Conservation (phyloP, 805 yeast genomes). For the Cyberlindnera americana region DNA sequence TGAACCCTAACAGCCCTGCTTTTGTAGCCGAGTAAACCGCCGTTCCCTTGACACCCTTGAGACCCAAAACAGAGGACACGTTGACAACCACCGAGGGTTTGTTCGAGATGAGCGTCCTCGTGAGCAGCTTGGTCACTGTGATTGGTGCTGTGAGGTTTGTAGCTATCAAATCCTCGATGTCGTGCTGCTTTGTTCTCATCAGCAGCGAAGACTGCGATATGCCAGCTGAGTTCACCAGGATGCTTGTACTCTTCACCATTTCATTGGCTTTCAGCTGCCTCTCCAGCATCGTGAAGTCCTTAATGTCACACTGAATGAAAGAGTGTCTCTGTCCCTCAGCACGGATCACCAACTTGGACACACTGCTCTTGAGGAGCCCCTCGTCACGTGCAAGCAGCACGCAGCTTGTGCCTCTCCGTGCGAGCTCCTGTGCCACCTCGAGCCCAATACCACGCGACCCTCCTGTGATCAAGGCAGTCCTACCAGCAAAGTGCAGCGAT, state of each 20-base stretch:
- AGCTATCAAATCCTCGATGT: conserved; percentile 44
- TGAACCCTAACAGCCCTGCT: conserved; percentile 64
- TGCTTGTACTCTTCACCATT: conserved; percentile 20
- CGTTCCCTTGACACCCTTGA: conserved; percentile 50
- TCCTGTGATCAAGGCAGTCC: conserved; percentile 59
- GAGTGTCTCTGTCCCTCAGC: conserved; percentile 19
- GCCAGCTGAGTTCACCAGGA: conserved; percentile 49
- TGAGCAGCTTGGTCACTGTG: conserved; percentile 48
- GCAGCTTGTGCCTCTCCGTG: conserved; percentile 48
- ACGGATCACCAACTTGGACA: conserved; percentile 8
- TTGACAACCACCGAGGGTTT: conserved; percentile 46
- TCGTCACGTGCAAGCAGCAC: conserved; percentile 50
- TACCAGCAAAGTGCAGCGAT: conserved; percentile 16
- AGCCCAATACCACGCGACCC: conserved; percentile 69
- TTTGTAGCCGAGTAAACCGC: conserved; percentile 67
- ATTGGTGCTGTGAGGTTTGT: conserved; percentile 64
- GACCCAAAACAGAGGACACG: conserved; percentile 61
- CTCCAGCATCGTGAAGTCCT: conserved; percentile 8
- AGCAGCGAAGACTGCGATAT: conserved; percentile 54
- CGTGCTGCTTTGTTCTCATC: conserved; percentile 36
- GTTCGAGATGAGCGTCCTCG: conserved; percentile 46
- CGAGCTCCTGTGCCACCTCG: conserved; percentile 48
- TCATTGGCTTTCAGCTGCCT: background rate
- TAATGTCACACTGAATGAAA: conserved; percentile 17
- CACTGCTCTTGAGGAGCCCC: conserved; percentile 30